Base-by-base conservation (phyloP, 352 stramenopile genomes). In the Phytophthora rubi region DNA sequence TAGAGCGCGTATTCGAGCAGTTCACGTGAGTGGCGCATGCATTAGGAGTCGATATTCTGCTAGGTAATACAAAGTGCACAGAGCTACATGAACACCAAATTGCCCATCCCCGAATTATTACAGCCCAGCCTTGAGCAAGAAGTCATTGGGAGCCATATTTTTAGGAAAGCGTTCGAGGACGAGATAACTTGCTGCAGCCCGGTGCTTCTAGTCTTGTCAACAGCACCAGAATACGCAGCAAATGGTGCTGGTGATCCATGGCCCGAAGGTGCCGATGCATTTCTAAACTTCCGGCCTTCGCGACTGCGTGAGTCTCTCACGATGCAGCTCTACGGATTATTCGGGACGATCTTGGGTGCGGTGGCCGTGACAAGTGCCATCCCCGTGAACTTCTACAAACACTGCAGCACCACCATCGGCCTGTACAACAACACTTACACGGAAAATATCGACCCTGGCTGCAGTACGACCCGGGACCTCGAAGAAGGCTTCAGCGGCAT, bases 1-100 rank as follows among this genome's bases (percentile, higher is more conserved):
- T 98, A 1, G 95, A 98, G 75, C 88, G 91, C 21, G 91, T 98
- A 15, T 98, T 98, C 71, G 95, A 98, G 73, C 81, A 97, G 63
- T 97, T 98, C 60, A 94, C 92, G 48, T 90, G 70, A 81, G 47
- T 2, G 10, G 16, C 12, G 37, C 4, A 13, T 39, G 33, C 9
- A 13, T 13, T 15, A 39, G 33, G 12, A 13, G 5, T 16, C 12
- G 37, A 1, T 7, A 44, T 16, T 16, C 37, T 44, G 37, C 15
- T 44, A 44, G 37, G 6, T 44, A 44, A 44, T 44, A 44, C 37
- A n/a, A 44, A 42, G 10, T 7, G 12, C 26, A 30, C 3, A 30
- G 26, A 30, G 26, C 26, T 30, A 30, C 26, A 30, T 30, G 26
- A 30, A 30, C 4, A 30, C 26, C 3, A 30, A 0, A 30, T 30